Evolutionary conservation across 192 early-diverging fungal species (phyloP), one percentile per base, ranked within the genome.

Genomic region (Geranomyces michiganensis): DNA sequence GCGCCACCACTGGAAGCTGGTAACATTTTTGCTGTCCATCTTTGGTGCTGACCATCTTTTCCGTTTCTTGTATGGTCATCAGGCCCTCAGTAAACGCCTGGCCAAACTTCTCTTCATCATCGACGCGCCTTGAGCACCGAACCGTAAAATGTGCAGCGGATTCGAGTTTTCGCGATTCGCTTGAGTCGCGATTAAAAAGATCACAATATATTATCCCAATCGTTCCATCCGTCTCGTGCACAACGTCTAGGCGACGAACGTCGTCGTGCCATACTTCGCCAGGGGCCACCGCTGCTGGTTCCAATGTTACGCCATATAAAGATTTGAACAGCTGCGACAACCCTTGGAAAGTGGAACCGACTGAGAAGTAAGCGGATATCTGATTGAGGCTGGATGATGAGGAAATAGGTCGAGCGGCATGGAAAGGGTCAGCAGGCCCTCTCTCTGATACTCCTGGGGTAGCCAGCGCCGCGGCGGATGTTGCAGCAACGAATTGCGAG

Each of bases 111-210:
- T 78, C 71, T 49, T 96, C 94, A 67, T 94, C 88, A 76, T 96
- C 92, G 1, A 97, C 80, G 3, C 93, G 83, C 15, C 97, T 85
- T 0, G 94, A 93, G 43, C 94, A 96, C 14, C 93, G 84, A 0
- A 97, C 90, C 0, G 97, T 98, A 71, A 97, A 99, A 81, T 99
- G 97, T 1, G 97, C 97, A 0, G 97, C 93, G 67, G 87, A 90
- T 31, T 90, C 84, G 45, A 81, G 85, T 31, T 93, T 91, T 66
- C 88, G 46, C 31, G 41, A 62, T 27, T 36, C 63, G 36, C 70
- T 65, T 13, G 44, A 24, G 30, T 70, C 71, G n/a, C 97, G 88
- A 14, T 76, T 76, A 76, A 92, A 95, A 43, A 97, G 82, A 73
- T 99, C 97, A 63, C 94, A 96, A 73, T 99, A 99, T 10, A 99